Base-by-base conservation (phyloP, 2,329 filamentous ascomycete species). In the Curvularia sp. region DNA sequence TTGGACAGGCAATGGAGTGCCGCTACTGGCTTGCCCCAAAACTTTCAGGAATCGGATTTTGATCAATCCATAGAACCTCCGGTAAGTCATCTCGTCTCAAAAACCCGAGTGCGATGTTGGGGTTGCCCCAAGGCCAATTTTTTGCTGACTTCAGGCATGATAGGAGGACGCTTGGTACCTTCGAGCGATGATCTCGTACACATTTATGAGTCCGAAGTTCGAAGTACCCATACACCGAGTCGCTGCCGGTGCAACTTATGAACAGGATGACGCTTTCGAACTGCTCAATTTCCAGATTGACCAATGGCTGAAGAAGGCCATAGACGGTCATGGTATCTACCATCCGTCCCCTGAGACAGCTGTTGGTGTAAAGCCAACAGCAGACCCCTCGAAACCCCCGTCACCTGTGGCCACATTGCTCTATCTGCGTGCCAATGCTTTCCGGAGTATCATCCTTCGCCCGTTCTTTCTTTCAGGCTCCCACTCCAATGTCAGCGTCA, bases 1-100 rank as follows among this genome's bases (percentile, higher is more conserved):
- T 44, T 44, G 42, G 42, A 44, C 24, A 44, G 24, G 42, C 42
- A 44, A 44, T 44, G 42, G 42, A 44, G 42, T 44, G 42, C 42
- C 24, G 42, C 42, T 28, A 44, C 5, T 44, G 42, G 42, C 6
- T 44, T 44, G 42, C 42, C 42, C n/a, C 42, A 44, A 28, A 44
- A 44, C 12, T 44, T 44, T n/a, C 42, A 44, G 42, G 42, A 44
- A 44, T 44, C 42, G 6, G 42, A 44, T 44, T 44, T 44, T 44
- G 42, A 44, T 44, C 42, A 44, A 28, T 44, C 42, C 22, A 44
- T 44, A 28, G 42, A 44, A 22, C 42, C 42, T 28, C 42, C 42
- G 22, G 42, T 44, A 6, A 44, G 42, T 44, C 13, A 28, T 28
- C 24, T 28, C 24, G n/a, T 44, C 20, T 44, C 18, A 0, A 44